Conservation (phyloP, 176 grass and related monocot genomes). For the Carex littledalei region DNA sequence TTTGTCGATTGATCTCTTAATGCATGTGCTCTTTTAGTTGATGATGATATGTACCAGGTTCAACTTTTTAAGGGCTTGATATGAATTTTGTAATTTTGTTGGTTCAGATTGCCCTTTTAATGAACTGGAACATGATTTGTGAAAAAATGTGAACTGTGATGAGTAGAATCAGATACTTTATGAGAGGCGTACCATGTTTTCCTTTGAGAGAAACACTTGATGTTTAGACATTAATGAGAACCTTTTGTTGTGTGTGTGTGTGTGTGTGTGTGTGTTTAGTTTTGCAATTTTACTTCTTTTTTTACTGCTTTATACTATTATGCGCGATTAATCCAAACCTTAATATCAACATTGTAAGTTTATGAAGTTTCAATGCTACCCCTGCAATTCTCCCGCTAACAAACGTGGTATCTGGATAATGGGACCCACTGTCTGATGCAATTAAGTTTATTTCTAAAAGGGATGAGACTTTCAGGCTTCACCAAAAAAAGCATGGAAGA, state of each 20-base stretch:
- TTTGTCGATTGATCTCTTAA: background rate
- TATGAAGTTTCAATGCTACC: no score
- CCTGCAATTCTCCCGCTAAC: no score
- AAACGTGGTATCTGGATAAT: no score
- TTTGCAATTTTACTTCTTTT: background rate
- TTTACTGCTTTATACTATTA: background rate
- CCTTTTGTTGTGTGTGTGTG: background rate
- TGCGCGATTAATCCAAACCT: no score
- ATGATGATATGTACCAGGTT: conserved; percentile 1
- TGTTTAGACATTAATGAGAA: background rate
- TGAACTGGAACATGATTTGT: conserved; percentile 7
- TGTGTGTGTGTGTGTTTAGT: background rate
- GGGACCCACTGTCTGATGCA: no score
- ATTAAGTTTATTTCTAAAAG: no score
- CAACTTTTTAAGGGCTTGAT: background rate
- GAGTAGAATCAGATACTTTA: conserved; percentile 1
- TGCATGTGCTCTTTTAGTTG: conserved; percentile 11
- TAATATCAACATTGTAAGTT: no score
- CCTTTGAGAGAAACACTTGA: background rate
- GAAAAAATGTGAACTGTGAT: background rate
- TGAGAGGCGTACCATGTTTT: background rate
- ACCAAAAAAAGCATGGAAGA: no score
- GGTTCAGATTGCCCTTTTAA: conserved; percentile 8
- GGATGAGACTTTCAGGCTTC: no score
- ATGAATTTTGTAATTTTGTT: conserved; percentile 8